Evolutionary conservation across 257 asterid genomes (phyloP).

Genomic region (Echites panduratus): DNA sequence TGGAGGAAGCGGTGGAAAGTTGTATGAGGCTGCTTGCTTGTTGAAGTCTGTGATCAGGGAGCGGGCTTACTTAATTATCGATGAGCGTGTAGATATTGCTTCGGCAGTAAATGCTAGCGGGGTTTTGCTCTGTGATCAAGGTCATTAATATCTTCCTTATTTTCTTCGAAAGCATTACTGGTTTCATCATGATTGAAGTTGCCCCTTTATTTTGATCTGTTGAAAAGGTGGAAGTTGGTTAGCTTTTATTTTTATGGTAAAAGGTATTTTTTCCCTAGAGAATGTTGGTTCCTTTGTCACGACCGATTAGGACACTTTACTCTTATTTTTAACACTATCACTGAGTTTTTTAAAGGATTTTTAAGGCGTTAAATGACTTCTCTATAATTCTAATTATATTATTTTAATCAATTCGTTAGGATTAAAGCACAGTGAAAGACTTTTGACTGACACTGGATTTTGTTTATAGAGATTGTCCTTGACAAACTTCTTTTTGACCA

Average conservation of each 20-base stretch:
- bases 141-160: constrained; percentile 22
- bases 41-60: constrained; percentile 69
- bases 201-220: neutral
- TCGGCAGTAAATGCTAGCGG: constrained; percentile 87
- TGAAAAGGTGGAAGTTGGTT: too few relatives aligned
- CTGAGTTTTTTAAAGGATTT: too few relatives aligned
- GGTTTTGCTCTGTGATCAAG: constrained; percentile 92
- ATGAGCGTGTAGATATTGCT: constrained; percentile 83
- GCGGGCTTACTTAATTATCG: constrained; percentile 80
- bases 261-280: neutral
- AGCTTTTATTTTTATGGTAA: neutral
- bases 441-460: constrained; percentile 6
- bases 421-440: neutral
- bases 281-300: too few relatives aligned
- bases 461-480: neutral
- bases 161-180: neutral
- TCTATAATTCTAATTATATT: too few relatives aligned
- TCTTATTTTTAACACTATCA: too few relatives aligned
- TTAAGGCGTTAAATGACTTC: neutral
- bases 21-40: constrained; percentile 82
- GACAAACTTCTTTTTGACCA: constrained; percentile 25
- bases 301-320: too few relatives aligned
- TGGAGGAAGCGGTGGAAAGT: constrained; percentile 56
- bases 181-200: neutral
- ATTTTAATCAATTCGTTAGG: neutral